A percentile compares a stretch with the other conserved stretches of the same genome.
phyloP scores from a whole-genome alignment of 2,329 filamentous ascomycete genomes.

The Colletotrichum coccodes region DNA sequence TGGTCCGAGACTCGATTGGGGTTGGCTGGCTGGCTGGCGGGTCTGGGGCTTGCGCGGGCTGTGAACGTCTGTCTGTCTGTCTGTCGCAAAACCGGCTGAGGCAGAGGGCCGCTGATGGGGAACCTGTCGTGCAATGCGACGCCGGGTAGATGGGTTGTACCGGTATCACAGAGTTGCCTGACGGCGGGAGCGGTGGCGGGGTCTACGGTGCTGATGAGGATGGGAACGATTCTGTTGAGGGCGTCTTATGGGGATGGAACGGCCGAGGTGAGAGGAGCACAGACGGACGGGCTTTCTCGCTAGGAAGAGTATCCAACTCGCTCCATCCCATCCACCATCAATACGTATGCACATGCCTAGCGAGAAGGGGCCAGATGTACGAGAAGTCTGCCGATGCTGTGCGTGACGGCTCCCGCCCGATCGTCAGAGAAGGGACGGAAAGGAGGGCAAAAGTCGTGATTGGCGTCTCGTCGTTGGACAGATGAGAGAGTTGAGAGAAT shows the following conservation, averaged over 20 bases:
- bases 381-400: conserved; percentile 19
- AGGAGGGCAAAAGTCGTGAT: not conserved
- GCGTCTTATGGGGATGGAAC: not conserved
- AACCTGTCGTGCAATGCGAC: not conserved
- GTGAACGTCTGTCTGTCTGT: conserved; percentile 17
- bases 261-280: not conserved
- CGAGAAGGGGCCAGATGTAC: not conserved
- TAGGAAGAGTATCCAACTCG: conserved; percentile 18
- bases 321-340: not conserved
- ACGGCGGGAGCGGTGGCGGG: not conserved
- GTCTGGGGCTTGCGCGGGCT: conserved; percentile 10
- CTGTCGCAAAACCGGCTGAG: conserved; percentile 8
- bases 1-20: not conserved
- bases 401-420: not conserved
- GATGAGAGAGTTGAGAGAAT: not conserved
- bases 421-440: not conserved
- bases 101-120: not conserved
- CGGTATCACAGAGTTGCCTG: not conserved
- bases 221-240: not conserved
- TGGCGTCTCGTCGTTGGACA: not conserved
- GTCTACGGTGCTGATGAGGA: not conserved
- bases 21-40: not conserved
- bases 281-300: not conserved
- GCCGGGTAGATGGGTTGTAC: not conserved
- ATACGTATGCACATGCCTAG: not conserved